Percentiles rank a stretch among this genome's conserved stretches.
Conservation (phyloP, 2,329 filamentous ascomycete species). For the Spiromastix sp. region DNA sequence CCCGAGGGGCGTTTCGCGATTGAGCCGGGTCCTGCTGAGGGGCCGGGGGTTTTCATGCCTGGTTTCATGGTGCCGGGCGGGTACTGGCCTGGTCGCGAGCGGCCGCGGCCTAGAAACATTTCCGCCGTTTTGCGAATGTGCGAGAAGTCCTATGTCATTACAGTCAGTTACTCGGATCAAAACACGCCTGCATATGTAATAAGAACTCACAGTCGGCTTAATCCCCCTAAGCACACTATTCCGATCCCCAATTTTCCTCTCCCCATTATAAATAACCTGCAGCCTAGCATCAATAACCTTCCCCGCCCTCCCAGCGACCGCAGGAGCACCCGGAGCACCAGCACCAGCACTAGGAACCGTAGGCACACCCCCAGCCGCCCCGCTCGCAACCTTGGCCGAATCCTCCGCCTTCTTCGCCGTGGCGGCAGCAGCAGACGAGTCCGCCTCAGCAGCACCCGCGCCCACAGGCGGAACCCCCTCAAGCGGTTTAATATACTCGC, state of each 20-base stretch:
- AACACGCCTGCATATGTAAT: not conserved
- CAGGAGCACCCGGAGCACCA: constrained; percentile 28
- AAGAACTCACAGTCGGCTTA: constrained; percentile 65
- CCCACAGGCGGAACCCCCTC: constrained; percentile 47
- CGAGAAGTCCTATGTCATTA: constrained; percentile 77
- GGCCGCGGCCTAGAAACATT: constrained; percentile 55
- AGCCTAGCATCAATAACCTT: constrained; percentile 72
- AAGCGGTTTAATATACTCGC: constrained; percentile 82
- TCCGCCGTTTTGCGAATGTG: constrained; percentile 79
- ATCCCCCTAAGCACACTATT: constrained; percentile 79
- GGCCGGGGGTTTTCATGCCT: constrained; percentile 21
- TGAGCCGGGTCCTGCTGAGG: constrained; percentile 27
- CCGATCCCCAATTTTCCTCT: constrained; percentile 84
- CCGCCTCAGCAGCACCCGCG: constrained; percentile 34
- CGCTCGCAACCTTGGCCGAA: constrained; percentile 41
- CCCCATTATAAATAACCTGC: constrained; percentile 80
- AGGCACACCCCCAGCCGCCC: constrained; percentile 35
- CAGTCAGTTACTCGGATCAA: not conserved
- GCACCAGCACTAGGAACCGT: constrained; percentile 25
- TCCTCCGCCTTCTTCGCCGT: constrained; percentile 33
- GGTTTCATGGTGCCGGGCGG: constrained; percentile 23
- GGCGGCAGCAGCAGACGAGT: constrained; percentile 32
- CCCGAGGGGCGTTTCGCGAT: constrained; percentile 29
- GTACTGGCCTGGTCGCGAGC: constrained; percentile 28
- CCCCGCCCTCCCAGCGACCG: constrained; percentile 41